These are phyloP conservation scores for Carex arenaria DNA, from an alignment of 202 grass and related monocot genomes.

Conservation along the genomic window DNA sequence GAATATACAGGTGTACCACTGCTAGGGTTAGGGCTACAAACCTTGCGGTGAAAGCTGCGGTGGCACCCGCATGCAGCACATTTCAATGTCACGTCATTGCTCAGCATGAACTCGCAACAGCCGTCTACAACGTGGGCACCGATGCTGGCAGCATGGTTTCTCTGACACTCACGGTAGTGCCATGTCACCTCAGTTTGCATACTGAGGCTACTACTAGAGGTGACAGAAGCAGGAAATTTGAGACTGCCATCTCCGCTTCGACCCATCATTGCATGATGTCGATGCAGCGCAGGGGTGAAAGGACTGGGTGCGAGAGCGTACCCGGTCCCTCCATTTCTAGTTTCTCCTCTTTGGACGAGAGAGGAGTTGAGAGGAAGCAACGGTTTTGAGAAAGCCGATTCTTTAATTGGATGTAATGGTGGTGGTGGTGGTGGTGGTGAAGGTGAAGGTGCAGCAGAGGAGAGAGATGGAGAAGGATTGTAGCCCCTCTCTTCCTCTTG, in stretches of 20 bases:
- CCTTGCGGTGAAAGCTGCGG: conserved; percentile 94
- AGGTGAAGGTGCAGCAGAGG: neutral
- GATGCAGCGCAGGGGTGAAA: neutral
- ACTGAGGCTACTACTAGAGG: neutral
- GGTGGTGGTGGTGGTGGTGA: neutral
- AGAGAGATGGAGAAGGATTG: conserved; percentile 13
- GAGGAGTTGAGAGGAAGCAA: conserved; percentile 62
- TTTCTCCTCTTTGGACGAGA: conserved; percentile 43
- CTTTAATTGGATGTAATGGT: neutral
- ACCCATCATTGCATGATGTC: neutral
- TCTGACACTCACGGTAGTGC: conserved; percentile 83
- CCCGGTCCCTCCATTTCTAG: conserved; percentile 13
- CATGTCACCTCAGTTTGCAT: conserved; percentile 17
- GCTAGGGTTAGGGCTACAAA: neutral
- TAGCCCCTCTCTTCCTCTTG: conserved; percentile 29
- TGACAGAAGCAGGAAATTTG: neutral
- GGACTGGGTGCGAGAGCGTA: conserved; percentile 14
- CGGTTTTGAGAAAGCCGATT: conserved; percentile 55
- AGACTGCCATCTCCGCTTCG: neutral
- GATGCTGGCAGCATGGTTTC: conserved; percentile 80
- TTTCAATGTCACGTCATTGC: conserved; percentile 33
- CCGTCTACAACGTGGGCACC: conserved; percentile 86
- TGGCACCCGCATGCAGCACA: conserved; percentile 95
- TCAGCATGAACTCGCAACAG: conserved; percentile 93
- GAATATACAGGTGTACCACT: neutral